These are phyloP conservation scores for Lagenidium giganteum DNA, from an alignment of 352 stramenopile species.

Conservation along the genomic window DNA sequence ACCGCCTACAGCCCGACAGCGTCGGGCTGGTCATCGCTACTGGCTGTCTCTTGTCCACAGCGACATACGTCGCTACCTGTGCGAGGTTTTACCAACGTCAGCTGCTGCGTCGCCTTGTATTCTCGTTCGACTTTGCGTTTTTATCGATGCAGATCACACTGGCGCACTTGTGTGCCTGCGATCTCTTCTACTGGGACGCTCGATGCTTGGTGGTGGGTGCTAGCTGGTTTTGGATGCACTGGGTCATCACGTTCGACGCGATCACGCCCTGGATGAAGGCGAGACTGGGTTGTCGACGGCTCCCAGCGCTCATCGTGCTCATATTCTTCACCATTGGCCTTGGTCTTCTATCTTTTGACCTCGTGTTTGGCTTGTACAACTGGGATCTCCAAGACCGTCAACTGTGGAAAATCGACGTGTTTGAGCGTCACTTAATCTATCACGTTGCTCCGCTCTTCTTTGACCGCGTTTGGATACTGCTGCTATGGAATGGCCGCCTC, in stretches of 20 bases:
- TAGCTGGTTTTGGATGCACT: slow-evolving; percentile 11
- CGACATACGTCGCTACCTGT: too few relatives aligned
- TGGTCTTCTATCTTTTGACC: neutral
- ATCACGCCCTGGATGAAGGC: too few relatives aligned
- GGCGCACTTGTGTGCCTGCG: slow-evolving; percentile 5
- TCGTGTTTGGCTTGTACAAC: neutral
- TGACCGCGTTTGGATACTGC: neutral
- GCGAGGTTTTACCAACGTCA: slow-evolving; percentile 11
- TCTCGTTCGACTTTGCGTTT: slow-evolving; percentile 14
- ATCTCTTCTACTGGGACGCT: slow-evolving; percentile 11
- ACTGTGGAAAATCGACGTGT: neutral
- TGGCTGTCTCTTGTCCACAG: too few relatives aligned
- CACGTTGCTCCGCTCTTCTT: slow-evolving; percentile 1
- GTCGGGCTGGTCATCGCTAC: too few relatives aligned
- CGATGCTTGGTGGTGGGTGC: slow-evolving; percentile 1
- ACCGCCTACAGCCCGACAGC: too few relatives aligned
- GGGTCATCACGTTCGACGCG: slow-evolving; percentile 13
- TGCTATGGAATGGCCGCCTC: slow-evolving; percentile 7
- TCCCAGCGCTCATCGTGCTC: too few relatives aligned
- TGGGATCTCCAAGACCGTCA: too few relatives aligned
- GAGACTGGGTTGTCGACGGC: too few relatives aligned
- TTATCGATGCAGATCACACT: slow-evolving; percentile 9
- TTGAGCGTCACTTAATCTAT: neutral
- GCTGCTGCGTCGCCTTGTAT: slow-evolving; percentile 7
- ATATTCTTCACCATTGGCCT: too few relatives aligned